Evolutionary conservation across 768 basidiomycete species (phyloP).

Genomic region (Rhizopogon roseolus): DNA sequence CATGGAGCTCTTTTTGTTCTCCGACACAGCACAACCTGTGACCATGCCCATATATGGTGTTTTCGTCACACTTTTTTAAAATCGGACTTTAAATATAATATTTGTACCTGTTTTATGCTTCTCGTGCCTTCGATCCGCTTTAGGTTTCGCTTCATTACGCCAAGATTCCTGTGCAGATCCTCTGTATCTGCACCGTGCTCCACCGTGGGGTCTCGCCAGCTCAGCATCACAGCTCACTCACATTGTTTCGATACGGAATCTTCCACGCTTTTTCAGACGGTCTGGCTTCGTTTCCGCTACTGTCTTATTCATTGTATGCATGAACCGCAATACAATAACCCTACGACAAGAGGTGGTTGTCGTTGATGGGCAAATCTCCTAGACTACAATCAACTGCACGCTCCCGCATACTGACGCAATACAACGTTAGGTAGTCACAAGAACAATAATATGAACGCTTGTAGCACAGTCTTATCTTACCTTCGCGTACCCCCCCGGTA

Average conservation of each 20-base stretch:
- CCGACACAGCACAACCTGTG: slow-evolving; percentile 25
- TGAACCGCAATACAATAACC: background rate
- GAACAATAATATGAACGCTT: background rate
- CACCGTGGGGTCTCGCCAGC: background rate
- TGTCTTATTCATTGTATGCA: no score
- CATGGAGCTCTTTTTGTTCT: slow-evolving; percentile 28
- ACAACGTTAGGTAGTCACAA: slow-evolving; percentile 16
- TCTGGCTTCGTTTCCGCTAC: no score
- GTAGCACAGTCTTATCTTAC: no score
- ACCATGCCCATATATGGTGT: slow-evolving; percentile 11
- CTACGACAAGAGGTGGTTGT: background rate
- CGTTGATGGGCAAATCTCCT: slow-evolving; percentile 2
- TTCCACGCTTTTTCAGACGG: background rate
- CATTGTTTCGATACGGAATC: background rate
- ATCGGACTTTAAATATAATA: slow-evolving; percentile 20
- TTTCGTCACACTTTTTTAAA: slow-evolving; percentile 5
- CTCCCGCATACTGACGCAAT: no score
- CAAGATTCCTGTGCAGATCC: background rate
- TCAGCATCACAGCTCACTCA: no score
- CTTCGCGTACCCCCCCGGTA: background rate
- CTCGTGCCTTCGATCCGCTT: slow-evolving; percentile 5
- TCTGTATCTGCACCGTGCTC: background rate
- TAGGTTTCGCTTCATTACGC: background rate
- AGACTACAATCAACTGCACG: slow-evolving; percentile 10
- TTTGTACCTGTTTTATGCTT: background rate